Percentiles rank a stretch among this genome's conserved stretches.
Evolutionary conservation across 2,329 filamentous ascomycete species (phyloP).

Genomic region (Bisporella sp.): DNA sequence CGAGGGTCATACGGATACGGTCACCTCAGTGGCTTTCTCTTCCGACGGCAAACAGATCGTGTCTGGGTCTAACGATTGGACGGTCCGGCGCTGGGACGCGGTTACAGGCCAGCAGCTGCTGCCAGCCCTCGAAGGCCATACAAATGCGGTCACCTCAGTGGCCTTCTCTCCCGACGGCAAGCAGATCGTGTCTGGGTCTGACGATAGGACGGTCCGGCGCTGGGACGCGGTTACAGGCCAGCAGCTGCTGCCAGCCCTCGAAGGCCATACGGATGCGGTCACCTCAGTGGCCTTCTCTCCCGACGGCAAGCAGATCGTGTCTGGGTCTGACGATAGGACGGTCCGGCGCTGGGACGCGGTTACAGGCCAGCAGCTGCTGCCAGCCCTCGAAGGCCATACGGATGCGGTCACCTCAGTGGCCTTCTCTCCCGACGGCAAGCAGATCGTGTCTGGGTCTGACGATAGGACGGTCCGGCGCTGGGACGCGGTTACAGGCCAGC

Average conservation of each 20-base stretch:
- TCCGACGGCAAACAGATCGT: background rate
- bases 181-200: background rate
- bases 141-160: background rate
- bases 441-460: too few species aligned
- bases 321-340: too few species aligned
- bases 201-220: background rate
- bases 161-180: background rate
- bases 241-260: background rate
- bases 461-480: too few species aligned
- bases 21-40: conserved; percentile 1
- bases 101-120: background rate
- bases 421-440: too few species aligned
- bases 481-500: too few species aligned
- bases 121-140: background rate
- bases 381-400: too few species aligned
- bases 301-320: background rate
- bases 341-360: too few species aligned
- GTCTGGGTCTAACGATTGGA: background rate
- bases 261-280: background rate
- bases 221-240: background rate
- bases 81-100: conserved; percentile 1
- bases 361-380: too few species aligned
- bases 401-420: background rate
- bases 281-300: background rate
- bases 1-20: background rate